A percentile compares a stretch with the other conserved stretches of the same genome.
These are phyloP conservation scores for Aegilops longissima DNA, from an alignment of 176 grass and related monocot genomes.

Conservation along the genomic window DNA sequence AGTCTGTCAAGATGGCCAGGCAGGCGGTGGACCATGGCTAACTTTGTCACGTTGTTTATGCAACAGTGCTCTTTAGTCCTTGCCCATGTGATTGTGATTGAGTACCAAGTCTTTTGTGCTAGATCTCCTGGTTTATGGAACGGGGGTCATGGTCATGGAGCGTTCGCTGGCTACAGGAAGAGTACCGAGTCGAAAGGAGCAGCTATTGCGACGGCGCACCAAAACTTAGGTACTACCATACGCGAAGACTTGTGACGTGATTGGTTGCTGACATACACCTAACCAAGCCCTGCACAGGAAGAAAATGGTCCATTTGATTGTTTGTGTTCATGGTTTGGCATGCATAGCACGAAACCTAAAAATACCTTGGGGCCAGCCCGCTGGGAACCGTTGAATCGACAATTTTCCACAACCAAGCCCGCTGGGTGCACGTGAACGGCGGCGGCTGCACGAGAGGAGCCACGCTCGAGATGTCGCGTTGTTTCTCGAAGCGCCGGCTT, in stretches of 20 bases:
- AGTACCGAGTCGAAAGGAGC: not conserved
- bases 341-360: no score
- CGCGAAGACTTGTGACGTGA: not conserved
- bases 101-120: not conserved
- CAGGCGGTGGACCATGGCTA: slow-evolving; percentile 4
- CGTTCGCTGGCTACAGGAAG: not conserved
- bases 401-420: no score
- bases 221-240: not conserved
- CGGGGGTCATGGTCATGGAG: not conserved
- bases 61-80: not conserved
- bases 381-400: no score
- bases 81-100: not conserved
- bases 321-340: no score
- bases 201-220: not conserved
- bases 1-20: not conserved
- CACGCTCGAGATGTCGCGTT: no score
- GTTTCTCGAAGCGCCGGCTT: no score
- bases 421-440: no score
- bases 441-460: no score
- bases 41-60: slow-evolving; percentile 12
- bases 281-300: no score
- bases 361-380: no score
- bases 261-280: no score
- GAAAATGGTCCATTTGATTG: no score
- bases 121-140: not conserved